phyloP scores from a whole-genome alignment of 2,329 filamentous ascomycete genomes.

The Claviceps monticola region DNA sequence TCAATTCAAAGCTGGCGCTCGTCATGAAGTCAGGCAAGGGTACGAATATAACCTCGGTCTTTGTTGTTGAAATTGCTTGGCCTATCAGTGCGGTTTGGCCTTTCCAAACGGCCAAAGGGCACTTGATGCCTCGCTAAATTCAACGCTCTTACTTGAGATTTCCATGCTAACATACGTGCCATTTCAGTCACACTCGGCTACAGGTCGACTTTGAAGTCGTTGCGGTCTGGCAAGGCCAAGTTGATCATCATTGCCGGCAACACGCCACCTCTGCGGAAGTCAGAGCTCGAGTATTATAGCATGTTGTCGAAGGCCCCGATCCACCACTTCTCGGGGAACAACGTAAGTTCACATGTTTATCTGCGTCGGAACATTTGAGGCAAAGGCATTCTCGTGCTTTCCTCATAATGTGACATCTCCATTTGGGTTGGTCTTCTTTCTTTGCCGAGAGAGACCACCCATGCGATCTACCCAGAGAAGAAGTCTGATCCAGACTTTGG shows the following conservation, averaged over 20 bases:
- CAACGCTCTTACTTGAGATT: not conserved
- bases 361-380: not conserved
- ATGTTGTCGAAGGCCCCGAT: conserved; percentile 90
- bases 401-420: not conserved
- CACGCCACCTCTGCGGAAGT: conserved; percentile 95
- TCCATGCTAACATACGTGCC: not conserved
- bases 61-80: not conserved
- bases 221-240: conserved; percentile 96
- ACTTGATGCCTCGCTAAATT: too few species aligned
- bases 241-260: conserved; percentile 88
- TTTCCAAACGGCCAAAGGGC: not conserved
- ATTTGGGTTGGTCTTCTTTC: not conserved
- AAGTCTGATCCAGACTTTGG: conserved; percentile 77
- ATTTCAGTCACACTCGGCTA: conserved; percentile 26
- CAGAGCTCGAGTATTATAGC: conserved; percentile 88
- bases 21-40: conserved; percentile 61
- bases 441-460: conserved; percentile 11
- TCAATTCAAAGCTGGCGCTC: conserved; percentile 47
- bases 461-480: conserved; percentile 67
- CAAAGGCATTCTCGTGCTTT: not conserved
- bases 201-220: conserved; percentile 55
- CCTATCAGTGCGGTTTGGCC: not conserved
- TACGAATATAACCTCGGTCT: conserved; percentile 26
- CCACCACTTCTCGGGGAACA: conserved; percentile 97
- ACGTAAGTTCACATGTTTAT: conserved; percentile 54